Percentiles rank a stretch among this genome's conserved stretches.
Evolutionary conservation across 495 filamentous ascomycete genomes (phyloP).

Genomic region (Cudoniella acicularis): DNA sequence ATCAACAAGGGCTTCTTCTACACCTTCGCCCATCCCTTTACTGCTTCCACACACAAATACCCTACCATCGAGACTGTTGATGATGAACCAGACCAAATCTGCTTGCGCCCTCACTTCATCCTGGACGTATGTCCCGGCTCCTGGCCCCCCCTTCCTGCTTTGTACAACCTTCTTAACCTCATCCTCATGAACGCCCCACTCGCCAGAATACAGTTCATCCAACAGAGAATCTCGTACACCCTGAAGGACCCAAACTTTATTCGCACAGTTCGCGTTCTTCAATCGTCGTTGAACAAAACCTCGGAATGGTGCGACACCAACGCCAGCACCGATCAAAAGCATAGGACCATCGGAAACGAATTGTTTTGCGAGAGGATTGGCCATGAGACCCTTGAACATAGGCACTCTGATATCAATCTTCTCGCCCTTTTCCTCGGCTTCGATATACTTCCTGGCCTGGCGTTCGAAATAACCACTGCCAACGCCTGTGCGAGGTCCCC

Average conservation of each 20-base stretch:
- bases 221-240: slow-evolving; percentile 89
- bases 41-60: slow-evolving; percentile 94
- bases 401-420: slow-evolving; percentile 69
- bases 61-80: slow-evolving; percentile 88
- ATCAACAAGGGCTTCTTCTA: slow-evolving; percentile 76
- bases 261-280: slow-evolving; percentile 94
- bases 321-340: slow-evolving; percentile 94
- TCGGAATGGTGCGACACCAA: slow-evolving; percentile 94
- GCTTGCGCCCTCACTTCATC: slow-evolving; percentile 84
- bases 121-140: slow-evolving; percentile 78
- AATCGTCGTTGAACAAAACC: slow-evolving; percentile 95
- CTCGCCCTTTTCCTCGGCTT: slow-evolving; percentile 55
- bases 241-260: slow-evolving; percentile 99
- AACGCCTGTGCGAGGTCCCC: slow-evolving; percentile 62
- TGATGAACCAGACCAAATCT: slow-evolving; percentile 93
- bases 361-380: slow-evolving; percentile 86
- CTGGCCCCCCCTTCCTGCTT: slow-evolving; percentile 50
- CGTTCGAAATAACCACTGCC: slow-evolving; percentile 85
- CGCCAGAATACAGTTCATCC: slow-evolving; percentile 92
- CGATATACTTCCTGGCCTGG: slow-evolving; percentile 64
- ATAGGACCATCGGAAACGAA: slow-evolving; percentile 92
- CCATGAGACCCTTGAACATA: slow-evolving; percentile 99
- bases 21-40: slow-evolving; percentile 96
- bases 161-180: slow-evolving; percentile 93
- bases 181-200: slow-evolving; percentile 91